A percentile compares a stretch with the other conserved stretches of the same genome.
Evolutionary conservation across 768 basidiomycete genomes (phyloP).

Genomic region (Gymnopilus junonius): DNA sequence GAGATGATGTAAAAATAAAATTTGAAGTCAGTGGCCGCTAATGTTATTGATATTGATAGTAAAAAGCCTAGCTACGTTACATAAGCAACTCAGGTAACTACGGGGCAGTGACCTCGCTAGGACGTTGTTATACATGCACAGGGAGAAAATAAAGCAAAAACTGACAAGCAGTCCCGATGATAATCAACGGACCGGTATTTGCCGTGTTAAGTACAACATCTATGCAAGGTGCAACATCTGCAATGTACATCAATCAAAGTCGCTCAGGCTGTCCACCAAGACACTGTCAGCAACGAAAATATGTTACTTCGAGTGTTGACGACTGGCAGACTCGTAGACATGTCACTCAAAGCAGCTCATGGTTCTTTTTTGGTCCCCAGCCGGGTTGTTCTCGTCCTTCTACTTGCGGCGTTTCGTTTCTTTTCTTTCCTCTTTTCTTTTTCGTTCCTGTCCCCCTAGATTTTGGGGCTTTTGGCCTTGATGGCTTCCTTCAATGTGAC

Average conservation of each 20-base stretch:
- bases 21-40: too few relatives aligned
- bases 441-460: constrained; percentile 23
- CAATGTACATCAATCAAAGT: constrained; percentile 6
- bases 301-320: not conserved
- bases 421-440: constrained; percentile 23
- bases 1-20: too few relatives aligned
- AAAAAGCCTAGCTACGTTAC: too few relatives aligned
- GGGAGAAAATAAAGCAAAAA: not conserved
- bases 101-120: too few relatives aligned
- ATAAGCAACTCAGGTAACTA: too few relatives aligned
- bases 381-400: constrained; percentile 2
- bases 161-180: constrained; percentile 1
- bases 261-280: constrained; percentile 8
- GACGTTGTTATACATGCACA: too few relatives aligned
- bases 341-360: not conserved
- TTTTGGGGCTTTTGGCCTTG: constrained; percentile 37
- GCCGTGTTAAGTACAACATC: not conserved
- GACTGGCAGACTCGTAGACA: constrained; percentile 1
- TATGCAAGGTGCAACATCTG: too few relatives aligned
- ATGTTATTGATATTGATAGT: too few relatives aligned
- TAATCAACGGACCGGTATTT: constrained; percentile 17
- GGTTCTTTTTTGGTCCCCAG: not conserved
- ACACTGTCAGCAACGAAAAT: not conserved
- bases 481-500: constrained; percentile 53
- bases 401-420: constrained; percentile 17